Evolutionary conservation across 176 grass and related monocot genomes (phyloP).

Genomic region (Cenchrus fungigraminus): DNA sequence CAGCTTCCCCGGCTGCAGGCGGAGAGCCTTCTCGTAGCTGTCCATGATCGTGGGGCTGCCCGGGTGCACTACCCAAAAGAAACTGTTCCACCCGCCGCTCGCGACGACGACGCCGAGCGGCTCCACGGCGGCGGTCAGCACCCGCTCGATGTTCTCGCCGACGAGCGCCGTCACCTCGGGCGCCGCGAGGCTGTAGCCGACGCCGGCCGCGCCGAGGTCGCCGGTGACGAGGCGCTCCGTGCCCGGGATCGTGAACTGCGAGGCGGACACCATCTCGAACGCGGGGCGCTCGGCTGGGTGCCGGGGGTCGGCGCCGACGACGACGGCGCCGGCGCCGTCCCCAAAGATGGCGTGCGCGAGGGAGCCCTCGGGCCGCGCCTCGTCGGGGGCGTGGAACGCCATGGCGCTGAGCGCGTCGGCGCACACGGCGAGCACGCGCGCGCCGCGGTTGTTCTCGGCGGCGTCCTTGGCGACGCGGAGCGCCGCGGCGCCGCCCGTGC

Average conservation of each 20-base stretch:
- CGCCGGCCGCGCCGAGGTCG: background rate
- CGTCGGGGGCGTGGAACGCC: conserved; percentile 16
- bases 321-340: conserved; percentile 44
- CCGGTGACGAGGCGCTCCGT: background rate
- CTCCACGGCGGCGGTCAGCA: conserved; percentile 35
- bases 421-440: conserved; percentile 51
- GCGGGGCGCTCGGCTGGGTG: background rate
- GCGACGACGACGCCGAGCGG: conserved; percentile 32
- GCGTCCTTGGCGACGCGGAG: conserved; percentile 65
- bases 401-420: conserved; percentile 28
- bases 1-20: conserved; percentile 50
- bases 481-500: conserved; percentile 32
- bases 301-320: conserved; percentile 48
- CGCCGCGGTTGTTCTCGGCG: conserved; percentile 53
- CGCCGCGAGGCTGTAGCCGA: background rate
- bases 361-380: background rate
- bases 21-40: conserved; percentile 24
- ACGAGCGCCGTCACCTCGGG: conserved; percentile 33
- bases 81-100: background rate
- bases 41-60: background rate
- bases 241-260: conserved; percentile 39
- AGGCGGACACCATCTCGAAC: conserved; percentile 40
- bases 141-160: conserved; percentile 46
- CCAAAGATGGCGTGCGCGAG: conserved; percentile 43
- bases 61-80: background rate